Percentiles rank a stretch among this genome's conserved stretches.
These are phyloP conservation scores for Trypanosoma congolense DNA, from an alignment of 208 protist species.

Conservation along the genomic window DNA sequence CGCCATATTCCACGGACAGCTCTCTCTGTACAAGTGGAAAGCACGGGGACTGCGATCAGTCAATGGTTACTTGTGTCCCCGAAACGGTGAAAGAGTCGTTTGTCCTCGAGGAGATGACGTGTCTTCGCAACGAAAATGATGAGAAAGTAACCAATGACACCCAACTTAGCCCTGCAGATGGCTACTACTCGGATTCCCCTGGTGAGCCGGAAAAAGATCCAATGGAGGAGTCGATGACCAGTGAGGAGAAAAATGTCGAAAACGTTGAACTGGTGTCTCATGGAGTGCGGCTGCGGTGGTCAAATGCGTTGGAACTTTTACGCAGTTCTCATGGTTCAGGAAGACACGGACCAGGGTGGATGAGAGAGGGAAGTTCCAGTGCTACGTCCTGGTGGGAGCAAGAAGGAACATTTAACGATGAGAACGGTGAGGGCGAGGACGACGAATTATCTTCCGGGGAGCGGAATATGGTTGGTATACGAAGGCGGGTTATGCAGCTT, in stretches of 20 bases:
- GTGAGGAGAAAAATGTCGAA: not conserved
- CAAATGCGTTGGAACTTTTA: slow-evolving; percentile 24
- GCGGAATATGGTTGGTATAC: slow-evolving; percentile 22
- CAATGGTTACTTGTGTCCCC: too few relatives aligned
- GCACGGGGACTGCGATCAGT: too few relatives aligned
- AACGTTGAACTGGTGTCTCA: slow-evolving; percentile 4
- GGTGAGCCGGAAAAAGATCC: not conserved
- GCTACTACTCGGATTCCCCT: too few relatives aligned
- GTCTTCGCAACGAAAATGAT: too few relatives aligned
- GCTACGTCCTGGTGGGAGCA: not conserved
- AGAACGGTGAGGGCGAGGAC: not conserved
- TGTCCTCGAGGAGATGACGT: too few relatives aligned
- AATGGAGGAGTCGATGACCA: not conserved
- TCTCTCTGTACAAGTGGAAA: too few relatives aligned
- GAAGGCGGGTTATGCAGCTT: slow-evolving; percentile 27
- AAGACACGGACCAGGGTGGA: not conserved
- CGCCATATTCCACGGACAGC: not conserved
- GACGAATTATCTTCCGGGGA: not conserved
- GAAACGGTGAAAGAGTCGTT: too few relatives aligned
- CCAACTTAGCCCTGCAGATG: too few relatives aligned
- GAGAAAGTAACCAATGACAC: too few relatives aligned
- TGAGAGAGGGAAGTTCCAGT: not conserved
- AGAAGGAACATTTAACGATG: not conserved
- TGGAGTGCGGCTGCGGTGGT: slow-evolving; percentile 12
- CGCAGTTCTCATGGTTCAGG: not conserved